Evolutionary conservation across 2,329 filamentous ascomycete genomes (phyloP).

Genomic region (Trichoderma breve): DNA sequence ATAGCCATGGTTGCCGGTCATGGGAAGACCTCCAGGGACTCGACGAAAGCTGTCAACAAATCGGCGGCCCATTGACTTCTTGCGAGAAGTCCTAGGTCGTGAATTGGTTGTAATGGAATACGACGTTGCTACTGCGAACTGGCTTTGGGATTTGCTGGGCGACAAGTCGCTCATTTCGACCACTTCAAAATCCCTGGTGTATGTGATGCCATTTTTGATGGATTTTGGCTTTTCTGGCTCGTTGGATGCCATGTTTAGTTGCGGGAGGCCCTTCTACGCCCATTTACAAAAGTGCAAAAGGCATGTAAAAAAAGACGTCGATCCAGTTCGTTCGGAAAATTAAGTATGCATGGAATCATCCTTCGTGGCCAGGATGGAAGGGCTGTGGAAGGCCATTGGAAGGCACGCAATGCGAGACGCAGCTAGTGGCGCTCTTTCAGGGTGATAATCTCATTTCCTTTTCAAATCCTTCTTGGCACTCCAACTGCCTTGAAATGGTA

Average conservation of each 20-base stretch:
- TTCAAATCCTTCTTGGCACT: neutral
- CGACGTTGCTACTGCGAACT: neutral
- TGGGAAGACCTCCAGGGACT: slow-evolving; percentile 1
- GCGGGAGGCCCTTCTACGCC: neutral
- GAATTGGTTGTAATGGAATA: neutral
- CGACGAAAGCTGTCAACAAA: slow-evolving; percentile 7
- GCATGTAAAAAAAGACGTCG: neutral
- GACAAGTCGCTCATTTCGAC: slow-evolving; percentile 4
- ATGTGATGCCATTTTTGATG: slow-evolving; percentile 11
- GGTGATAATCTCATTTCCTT: neutral
- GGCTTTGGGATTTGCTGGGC: neutral
- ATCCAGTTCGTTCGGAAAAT: neutral
- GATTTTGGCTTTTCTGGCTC: slow-evolving; percentile 7
- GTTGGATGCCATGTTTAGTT: neutral
- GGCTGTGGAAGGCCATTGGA: neutral
- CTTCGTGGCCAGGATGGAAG: neutral
- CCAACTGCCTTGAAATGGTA: neutral
- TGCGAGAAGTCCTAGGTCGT: neutral
- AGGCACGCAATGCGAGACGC: neutral
- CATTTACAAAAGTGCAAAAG: neutral
- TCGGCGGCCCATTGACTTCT: neutral
- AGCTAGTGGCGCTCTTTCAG: neutral
- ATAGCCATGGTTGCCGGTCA: slow-evolving; percentile 1
- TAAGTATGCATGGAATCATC: neutral
- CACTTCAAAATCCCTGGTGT: slow-evolving; percentile 1